These are phyloP conservation scores for Coemansia sp. DNA, from an alignment of 192 early-diverging fungal species.

Conservation along the genomic window DNA sequence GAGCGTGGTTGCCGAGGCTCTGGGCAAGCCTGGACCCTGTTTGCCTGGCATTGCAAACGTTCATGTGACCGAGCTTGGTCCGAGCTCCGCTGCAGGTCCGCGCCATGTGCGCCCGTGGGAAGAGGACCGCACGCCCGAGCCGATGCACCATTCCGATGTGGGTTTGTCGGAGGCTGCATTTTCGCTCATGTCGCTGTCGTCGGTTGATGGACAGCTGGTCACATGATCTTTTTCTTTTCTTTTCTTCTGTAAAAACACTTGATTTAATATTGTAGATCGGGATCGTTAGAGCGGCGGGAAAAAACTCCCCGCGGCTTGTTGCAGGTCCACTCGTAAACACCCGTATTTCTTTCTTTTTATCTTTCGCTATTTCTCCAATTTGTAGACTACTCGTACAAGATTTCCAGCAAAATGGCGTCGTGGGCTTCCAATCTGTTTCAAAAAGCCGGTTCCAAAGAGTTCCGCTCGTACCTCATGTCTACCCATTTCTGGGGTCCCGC, in stretches of 20 bases:
- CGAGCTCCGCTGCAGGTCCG: conserved; percentile 1
- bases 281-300: too few relatives aligned
- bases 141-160: neutral
- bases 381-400: neutral
- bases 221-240: conserved; percentile 4
- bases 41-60: neutral
- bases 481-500: conserved; percentile 58
- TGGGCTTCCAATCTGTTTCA: conserved; percentile 55
- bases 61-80: conserved; percentile 12
- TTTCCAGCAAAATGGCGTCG: conserved; percentile 37
- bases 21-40: conserved; percentile 10
- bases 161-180: conserved; percentile 50
- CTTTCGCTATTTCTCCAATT: neutral
- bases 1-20: conserved; percentile 40
- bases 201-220: conserved; percentile 1
- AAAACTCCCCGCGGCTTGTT: too few relatives aligned
- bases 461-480: conserved; percentile 71
- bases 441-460: conserved; percentile 62
- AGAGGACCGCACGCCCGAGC: conserved; percentile 9
- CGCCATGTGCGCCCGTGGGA: conserved; percentile 51
- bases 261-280: neutral
- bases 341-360: conserved; percentile 3
- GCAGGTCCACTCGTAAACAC: too few relatives aligned
- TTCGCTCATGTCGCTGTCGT: conserved; percentile 53
- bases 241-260: neutral